phyloP scores from a whole-genome alignment of 352 stramenopile species.

The Globisporangium barbulae region DNA sequence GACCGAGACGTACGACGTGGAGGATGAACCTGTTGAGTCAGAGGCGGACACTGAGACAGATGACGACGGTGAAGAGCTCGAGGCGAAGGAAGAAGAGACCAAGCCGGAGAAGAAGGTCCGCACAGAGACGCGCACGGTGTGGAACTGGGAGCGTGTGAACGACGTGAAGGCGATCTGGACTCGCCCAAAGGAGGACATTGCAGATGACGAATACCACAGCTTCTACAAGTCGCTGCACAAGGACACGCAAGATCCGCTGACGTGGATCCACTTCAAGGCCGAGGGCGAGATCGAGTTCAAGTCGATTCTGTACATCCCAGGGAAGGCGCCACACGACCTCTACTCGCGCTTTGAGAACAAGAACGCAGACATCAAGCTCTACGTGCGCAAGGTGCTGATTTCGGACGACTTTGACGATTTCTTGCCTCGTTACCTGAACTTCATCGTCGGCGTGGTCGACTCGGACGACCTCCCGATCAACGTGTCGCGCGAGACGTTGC shows the following conservation, averaged over 20 bases:
- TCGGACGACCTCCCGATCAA: slow-evolving; percentile 99
- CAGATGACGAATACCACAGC: slow-evolving; percentile 97
- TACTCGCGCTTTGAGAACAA: slow-evolving; percentile 92
- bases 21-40: slow-evolving; percentile 68
- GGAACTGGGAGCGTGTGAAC: slow-evolving; percentile 97
- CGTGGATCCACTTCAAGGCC: slow-evolving; percentile 99
- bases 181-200: slow-evolving; percentile 94
- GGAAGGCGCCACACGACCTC: slow-evolving; percentile 77
- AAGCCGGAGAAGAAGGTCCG: slow-evolving; percentile 76
- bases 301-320: slow-evolving; percentile 97
- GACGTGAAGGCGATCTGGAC: slow-evolving; percentile 98
- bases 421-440: slow-evolving; percentile 98
- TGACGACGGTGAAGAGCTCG: slow-evolving; percentile 57
- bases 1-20: slow-evolving; percentile 91
- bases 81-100: slow-evolving; percentile 38
- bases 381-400: slow-evolving; percentile 99
- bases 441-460: slow-evolving; percentile 99
- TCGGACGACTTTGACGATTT: slow-evolving; percentile 98
- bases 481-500: slow-evolving; percentile 98
- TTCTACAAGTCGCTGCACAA: slow-evolving; percentile 98
- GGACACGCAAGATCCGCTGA: slow-evolving; percentile 83
- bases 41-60: slow-evolving; percentile 63
- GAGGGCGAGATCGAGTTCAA: slow-evolving; percentile 99
- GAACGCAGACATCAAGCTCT: slow-evolving; percentile 94
- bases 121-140: slow-evolving; percentile 93